Percentiles rank a stretch among this genome's conserved stretches.
phyloP scores from a whole-genome alignment of 2,329 filamentous ascomycete genomes.

The Phaeoacremonium minimum region DNA sequence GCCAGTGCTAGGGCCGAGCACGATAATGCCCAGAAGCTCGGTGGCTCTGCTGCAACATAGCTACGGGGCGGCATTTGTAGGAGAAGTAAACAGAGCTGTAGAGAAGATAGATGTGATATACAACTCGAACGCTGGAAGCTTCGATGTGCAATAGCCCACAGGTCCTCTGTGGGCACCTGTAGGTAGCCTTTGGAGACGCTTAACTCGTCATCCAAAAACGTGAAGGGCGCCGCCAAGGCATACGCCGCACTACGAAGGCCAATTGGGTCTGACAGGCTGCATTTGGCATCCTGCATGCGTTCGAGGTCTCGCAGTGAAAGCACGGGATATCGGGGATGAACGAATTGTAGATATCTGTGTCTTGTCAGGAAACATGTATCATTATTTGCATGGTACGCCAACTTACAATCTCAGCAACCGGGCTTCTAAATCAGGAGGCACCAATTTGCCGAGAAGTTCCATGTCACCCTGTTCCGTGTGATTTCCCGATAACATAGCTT shows the following conservation, averaged over 20 bases:
- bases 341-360: conserved; percentile 10
- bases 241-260: conserved; percentile 16
- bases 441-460: conserved; percentile 11
- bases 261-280: conserved; percentile 7
- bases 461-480: conserved; percentile 11
- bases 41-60: conserved; percentile 15
- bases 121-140: conserved; percentile 14
- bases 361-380: too few species aligned
- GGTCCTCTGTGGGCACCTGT: conserved; percentile 15
- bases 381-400: not conserved
- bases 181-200: conserved; percentile 17
- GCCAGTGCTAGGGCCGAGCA: conserved; percentile 16
- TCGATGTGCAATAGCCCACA: conserved; percentile 17
- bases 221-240: conserved; percentile 17
- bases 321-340: conserved; percentile 15
- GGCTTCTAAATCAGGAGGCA: conserved; percentile 10
- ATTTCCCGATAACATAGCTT: conserved; percentile 8
- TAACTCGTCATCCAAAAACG: conserved; percentile 18
- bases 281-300: conserved; percentile 3
- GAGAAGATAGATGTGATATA: conserved; percentile 13
- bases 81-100: conserved; percentile 16
- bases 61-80: conserved; percentile 16
- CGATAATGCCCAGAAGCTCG: conserved; percentile 15
- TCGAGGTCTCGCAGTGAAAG: conserved; percentile 11
- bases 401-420: conserved; percentile 12